phyloP scores from a whole-genome alignment of 2,329 filamentous ascomycete genomes.

The Exophiala oligosperma region DNA sequence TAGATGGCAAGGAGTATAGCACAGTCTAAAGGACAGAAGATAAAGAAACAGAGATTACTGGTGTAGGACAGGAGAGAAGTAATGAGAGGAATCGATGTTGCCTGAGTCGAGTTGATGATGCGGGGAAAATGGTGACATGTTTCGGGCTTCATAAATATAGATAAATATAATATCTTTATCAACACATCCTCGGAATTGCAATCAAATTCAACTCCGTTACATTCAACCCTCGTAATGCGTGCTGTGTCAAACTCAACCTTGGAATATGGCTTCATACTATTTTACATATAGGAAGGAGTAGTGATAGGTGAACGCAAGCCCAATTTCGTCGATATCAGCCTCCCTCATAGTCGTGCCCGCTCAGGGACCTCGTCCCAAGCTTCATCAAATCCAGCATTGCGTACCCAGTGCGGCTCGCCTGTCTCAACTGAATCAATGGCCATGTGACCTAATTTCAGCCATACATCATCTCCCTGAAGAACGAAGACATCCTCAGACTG shows the following conservation, averaged over 20 bases:
- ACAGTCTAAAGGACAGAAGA: background rate
- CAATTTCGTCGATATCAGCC: background rate
- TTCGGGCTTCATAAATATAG: no score
- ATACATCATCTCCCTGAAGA: slow-evolving; percentile 43
- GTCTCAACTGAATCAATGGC: slow-evolving; percentile 36
- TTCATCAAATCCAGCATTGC: slow-evolving; percentile 43
- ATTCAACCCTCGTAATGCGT: no score
- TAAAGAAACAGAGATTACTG: background rate
- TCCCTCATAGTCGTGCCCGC: slow-evolving; percentile 19
- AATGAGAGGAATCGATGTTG: background rate
- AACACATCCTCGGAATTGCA: no score
- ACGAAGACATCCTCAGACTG: slow-evolving; percentile 34
- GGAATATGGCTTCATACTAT: background rate
- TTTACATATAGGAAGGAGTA: background rate
- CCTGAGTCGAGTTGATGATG: slow-evolving; percentile 1
- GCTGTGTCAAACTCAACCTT: no score
- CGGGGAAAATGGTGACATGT: slow-evolving; percentile 2
- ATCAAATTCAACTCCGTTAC: no score
- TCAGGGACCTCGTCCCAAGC: slow-evolving; percentile 38
- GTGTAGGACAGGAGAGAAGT: background rate
- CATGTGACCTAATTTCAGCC: slow-evolving; percentile 48
- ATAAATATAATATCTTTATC: no score
- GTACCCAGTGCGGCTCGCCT: slow-evolving; percentile 35
- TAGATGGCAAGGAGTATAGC: background rate
- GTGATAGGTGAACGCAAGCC: no score